These are phyloP conservation scores for Pythium aquatile DNA, from an alignment of 352 stramenopile species.

Conservation along the genomic window DNA sequence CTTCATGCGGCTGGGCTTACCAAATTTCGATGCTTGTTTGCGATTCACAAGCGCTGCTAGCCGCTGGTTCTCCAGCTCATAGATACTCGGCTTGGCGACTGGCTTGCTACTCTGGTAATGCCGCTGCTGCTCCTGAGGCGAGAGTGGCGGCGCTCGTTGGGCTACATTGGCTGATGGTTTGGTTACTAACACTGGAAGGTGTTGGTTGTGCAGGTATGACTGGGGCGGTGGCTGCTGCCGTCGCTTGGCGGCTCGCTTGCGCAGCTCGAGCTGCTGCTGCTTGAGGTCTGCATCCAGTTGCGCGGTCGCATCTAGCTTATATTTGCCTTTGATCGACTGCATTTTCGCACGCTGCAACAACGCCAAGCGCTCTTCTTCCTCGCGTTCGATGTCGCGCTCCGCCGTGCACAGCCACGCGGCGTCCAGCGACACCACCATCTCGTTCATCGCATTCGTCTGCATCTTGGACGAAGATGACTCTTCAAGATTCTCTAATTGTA, in stretches of 20 bases:
- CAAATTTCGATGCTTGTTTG: constrained; percentile 15
- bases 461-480: constrained; percentile 23
- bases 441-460: constrained; percentile 32
- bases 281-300: constrained; percentile 56
- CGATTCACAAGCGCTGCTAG: constrained; percentile 29
- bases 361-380: constrained; percentile 40
- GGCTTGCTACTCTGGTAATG: neutral
- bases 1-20: no score
- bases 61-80: constrained; percentile 64
- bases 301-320: constrained; percentile 40
- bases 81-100: constrained; percentile 33
- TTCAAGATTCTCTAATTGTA: constrained; percentile 19
- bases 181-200: constrained; percentile 9
- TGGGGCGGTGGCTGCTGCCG: constrained; percentile 2
- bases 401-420: constrained; percentile 60
- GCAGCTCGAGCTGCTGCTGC: constrained; percentile 37
- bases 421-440: constrained; percentile 40
- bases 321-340: constrained; percentile 41
- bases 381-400: constrained; percentile 49
- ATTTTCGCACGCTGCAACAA: constrained; percentile 16
- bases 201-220: neutral
- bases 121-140: constrained; percentile 35
- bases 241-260: constrained; percentile 10
- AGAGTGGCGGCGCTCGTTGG: constrained; percentile 4
- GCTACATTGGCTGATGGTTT: neutral